Base-by-base conservation (phyloP, 805 yeast genomes). In the Nakazawaea sp. region DNA sequence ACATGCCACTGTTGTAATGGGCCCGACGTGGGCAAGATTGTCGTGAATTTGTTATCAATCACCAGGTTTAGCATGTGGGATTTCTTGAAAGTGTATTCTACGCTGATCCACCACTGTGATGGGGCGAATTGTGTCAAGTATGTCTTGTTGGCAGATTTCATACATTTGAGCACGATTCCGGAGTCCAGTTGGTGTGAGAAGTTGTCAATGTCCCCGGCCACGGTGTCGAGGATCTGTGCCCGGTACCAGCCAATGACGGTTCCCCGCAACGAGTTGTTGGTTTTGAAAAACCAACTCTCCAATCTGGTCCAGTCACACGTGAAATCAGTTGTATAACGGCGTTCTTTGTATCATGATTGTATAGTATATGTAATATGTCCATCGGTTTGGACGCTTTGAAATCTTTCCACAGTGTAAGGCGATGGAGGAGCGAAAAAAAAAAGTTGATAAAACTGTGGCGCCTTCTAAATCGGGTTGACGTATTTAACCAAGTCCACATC, bases 41-140 rank as follows among this genome's bases (percentile, higher is more conserved):
- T 33, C 12, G 13, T 18, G 17, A 27, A 18, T 11, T 19, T 38
- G 9, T 17, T 33, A n/a, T 16, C 20, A 6, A 13, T 23, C n/a
- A 38, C 33, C 5, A 21, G 16, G 15, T 17, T 33, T 7, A 28
- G 16, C 26, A 12, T 38, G 7, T 12, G 29, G 4, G 24, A 21
- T 18, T 38, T 32, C 26, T 27, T n/a, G n/a, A n/a, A n/a, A n/a
- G n/a, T n/a, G n/a, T n/a, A n/a, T n/a, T n/a, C n/a, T n/a, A n/a
- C n/a, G n/a, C n/a, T n/a, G n/a, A n/a, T n/a, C n/a, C n/a, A n/a
- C n/a, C n/a, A n/a, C n/a, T n/a, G n/a, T n/a, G n/a, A n/a, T n/a
- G n/a, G n/a, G n/a, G n/a, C n/a, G n/a, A n/a, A n/a, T n/a, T n/a
- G 41, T 24, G 24, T 33, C 20, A 38, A 29, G 18, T 23, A 33